These are phyloP conservation scores for Podaxis sp. DNA, from an alignment of 768 basidiomycete genomes.

Conservation along the genomic window DNA sequence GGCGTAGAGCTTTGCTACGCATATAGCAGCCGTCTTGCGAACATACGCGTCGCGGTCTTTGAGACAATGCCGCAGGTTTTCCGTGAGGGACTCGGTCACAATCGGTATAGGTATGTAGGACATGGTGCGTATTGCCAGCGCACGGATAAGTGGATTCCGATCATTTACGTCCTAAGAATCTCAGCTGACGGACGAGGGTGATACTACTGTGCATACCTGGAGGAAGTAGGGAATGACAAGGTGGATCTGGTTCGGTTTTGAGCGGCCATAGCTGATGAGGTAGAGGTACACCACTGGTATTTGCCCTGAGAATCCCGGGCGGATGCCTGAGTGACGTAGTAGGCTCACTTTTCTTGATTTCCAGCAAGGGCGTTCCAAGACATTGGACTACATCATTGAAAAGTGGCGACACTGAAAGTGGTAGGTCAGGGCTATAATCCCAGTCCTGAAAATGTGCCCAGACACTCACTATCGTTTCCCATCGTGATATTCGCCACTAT, in stretches of 20 bases:
- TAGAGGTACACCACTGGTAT: conserved; percentile 93
- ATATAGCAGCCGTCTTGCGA: conserved; percentile 96
- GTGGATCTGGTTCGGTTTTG: conserved; percentile 91
- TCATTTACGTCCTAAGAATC: conserved; percentile 85
- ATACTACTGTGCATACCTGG: conserved; percentile 48
- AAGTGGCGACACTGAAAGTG: conserved; percentile 78
- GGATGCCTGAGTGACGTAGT: not conserved
- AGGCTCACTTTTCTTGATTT: conserved; percentile 97
- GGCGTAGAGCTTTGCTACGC: conserved; percentile 92
- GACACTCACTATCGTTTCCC: conserved; percentile 93
- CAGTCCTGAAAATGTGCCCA: conserved; percentile 16
- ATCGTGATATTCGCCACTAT: conserved; percentile 99
- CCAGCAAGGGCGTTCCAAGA: conserved; percentile 89
- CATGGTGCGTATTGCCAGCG: conserved; percentile 98
- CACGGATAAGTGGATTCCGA: conserved; percentile 94
- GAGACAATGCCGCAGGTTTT: conserved; percentile 88
- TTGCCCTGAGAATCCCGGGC: conserved; percentile 16
- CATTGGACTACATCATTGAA: conserved; percentile 97
- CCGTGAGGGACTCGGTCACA: conserved; percentile 81
- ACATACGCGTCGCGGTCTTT: conserved; percentile 97
- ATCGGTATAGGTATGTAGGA: conserved; percentile 94
- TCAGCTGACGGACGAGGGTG: conserved; percentile 13
- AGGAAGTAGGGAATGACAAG: conserved; percentile 89
- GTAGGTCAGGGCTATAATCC: conserved; percentile 17
- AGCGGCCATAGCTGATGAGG: conserved; percentile 93